Evolutionary conservation across 768 basidiomycete genomes (phyloP).

Genomic region (Lyophyllum atratum): DNA sequence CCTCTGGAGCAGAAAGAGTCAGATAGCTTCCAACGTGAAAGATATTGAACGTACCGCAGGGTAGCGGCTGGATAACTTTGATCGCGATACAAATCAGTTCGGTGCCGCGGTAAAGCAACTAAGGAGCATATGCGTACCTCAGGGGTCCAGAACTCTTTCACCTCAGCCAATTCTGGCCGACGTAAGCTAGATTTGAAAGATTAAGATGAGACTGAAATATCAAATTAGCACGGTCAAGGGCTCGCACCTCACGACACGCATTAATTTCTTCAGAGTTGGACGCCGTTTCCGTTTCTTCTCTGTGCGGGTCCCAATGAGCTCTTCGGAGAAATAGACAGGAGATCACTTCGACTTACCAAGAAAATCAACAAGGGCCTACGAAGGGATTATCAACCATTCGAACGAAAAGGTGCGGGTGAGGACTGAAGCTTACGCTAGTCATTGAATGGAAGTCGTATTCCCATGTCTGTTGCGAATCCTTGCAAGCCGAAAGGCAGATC

Average conservation of each 20-base stretch:
- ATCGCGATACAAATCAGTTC: too few relatives aligned
- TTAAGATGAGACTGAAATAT: not conserved
- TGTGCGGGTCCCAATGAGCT: not conserved
- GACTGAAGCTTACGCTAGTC: not conserved
- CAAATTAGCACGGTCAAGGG: not conserved
- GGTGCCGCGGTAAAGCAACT: too few relatives aligned
- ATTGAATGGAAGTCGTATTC: not conserved
- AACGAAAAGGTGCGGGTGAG: not conserved
- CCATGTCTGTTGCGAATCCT: not conserved
- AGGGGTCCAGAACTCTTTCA: too few relatives aligned
- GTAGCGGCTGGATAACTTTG: not conserved
- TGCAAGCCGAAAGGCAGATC: slow-evolving; percentile 7
- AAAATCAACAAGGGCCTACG: not conserved
- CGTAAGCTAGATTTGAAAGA: too few relatives aligned
- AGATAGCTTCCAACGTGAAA: not conserved
- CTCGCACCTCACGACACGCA: not conserved
- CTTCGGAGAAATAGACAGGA: too few relatives aligned
- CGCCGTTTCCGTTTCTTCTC: not conserved
- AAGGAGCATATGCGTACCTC: not conserved
- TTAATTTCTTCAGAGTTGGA: slow-evolving; percentile 3
- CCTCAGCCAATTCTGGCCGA: too few relatives aligned
- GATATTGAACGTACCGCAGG: not conserved
- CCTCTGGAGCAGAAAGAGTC: not conserved
- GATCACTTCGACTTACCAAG: not conserved
- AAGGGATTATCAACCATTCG: not conserved